Conservation (phyloP, 306 rosid species). For the Potentilla sterilis region DNA sequence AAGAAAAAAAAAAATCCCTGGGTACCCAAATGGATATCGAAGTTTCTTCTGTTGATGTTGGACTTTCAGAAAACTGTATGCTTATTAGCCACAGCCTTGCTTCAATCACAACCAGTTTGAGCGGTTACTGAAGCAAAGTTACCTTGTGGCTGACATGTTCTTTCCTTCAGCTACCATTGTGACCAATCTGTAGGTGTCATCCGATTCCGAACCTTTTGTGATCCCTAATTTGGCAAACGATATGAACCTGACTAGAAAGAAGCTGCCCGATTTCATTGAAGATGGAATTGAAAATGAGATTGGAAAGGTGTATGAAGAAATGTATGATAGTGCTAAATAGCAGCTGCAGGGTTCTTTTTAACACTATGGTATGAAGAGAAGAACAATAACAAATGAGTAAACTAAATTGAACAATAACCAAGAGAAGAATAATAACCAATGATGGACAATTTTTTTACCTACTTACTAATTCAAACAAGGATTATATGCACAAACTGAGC, state of each 20-base stretch:
- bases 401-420: too few relatives aligned
- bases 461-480: slow-evolving; percentile 12
- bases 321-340: neutral
- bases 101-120: neutral
- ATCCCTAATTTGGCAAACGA: neutral
- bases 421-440: neutral
- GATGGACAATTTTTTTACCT: slow-evolving; percentile 4
- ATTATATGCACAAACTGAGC: slow-evolving; percentile 19
- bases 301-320: neutral
- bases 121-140: neutral
- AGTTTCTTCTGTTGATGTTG: too few relatives aligned
- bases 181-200: neutral
- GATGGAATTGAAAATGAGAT: neutral
- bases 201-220: too few relatives aligned
- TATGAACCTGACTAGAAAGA: neutral
- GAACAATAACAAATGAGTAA: too few relatives aligned
- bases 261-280: neutral
- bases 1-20: too few relatives aligned
- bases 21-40: too few relatives aligned
- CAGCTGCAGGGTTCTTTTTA: neutral
- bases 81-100: neutral
- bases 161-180: too few relatives aligned
- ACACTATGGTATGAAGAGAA: too few relatives aligned
- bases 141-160: neutral
- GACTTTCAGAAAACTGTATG: too few relatives aligned